Base-by-base conservation (phyloP, 345 rosid species). In the Salix udensis region DNA sequence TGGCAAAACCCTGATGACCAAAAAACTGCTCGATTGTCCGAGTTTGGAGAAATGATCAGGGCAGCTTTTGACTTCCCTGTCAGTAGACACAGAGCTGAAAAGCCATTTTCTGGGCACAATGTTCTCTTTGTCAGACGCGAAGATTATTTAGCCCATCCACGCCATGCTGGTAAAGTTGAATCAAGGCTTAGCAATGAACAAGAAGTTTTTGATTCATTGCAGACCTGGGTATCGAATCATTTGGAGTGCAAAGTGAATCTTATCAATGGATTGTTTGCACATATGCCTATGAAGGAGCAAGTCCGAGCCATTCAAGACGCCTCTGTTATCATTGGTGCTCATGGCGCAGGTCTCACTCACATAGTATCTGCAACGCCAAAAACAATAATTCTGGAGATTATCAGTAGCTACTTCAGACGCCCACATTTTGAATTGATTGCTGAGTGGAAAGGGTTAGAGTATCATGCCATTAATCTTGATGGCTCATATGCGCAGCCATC, bases 261-360 rank as follows among this genome's bases (percentile, higher is more conserved):
- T 13, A 78, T 96, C 72, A 93, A 93, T 71, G 99, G 99, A 73
- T 72, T 93, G 77, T 82, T 96, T 83, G 99, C 96, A 0, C 98
- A 91, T 80, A 96, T 92, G 98, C 15, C 94, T 2, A 87, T 93
- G 99, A 96, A 84, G 80, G 94, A 93, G 76, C 99, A 96, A 81
- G 87, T 92, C 65, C 80, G 79, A 79, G 91, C 93, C 72, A 88
- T 93, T 77, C 98, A 93, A 84, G 98, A 91, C 50, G 99, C 99
- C 14, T 96, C 97, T 0, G 94, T 96, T 79, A 91, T 96, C 69
- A 85, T 96, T 61, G 91, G 98, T 71, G 99, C 99, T 77, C 99
- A 96, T 65, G 99, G 99, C 40, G 98, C 99, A 4, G 99, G 99
- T 34, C 88, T 93, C 28, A 93, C 99, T 23, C 98, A 96, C 81